Evolutionary conservation across 352 stramenopile species (phyloP).

Genomic region (Pilasporangium apinafurcum): DNA sequence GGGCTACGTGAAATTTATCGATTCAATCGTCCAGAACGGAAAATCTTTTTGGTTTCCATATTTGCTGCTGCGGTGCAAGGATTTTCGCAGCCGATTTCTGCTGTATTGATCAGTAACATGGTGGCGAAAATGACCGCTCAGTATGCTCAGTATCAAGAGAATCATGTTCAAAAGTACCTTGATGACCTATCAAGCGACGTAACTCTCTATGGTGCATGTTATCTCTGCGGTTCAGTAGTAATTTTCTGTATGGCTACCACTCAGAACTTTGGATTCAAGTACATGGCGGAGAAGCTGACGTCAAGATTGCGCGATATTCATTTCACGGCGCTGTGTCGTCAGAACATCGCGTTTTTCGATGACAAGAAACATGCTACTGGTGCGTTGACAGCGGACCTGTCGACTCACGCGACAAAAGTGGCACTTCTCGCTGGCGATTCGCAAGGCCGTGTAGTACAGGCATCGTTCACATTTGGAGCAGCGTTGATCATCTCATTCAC

Average conservation of each 20-base stretch:
- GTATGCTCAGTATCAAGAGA: constrained; percentile 17
- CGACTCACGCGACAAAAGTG: constrained; percentile 41
- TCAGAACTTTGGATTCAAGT: constrained; percentile 36
- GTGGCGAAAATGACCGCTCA: constrained; percentile 21
- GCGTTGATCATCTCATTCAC: constrained; percentile 34
- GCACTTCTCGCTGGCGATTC: constrained; percentile 26
- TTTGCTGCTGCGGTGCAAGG: constrained; percentile 22
- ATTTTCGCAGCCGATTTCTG: constrained; percentile 17
- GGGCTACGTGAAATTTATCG: constrained; percentile 13
- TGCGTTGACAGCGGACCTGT: constrained; percentile 40
- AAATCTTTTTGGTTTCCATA: constrained; percentile 23
- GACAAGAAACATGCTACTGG: constrained; percentile 34
- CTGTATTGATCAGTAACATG: constrained; percentile 27
- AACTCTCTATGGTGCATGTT: constrained; percentile 18
- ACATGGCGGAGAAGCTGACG: constrained; percentile 44
- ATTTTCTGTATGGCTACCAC: constrained; percentile 20
- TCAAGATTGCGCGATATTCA: constrained; percentile 38
- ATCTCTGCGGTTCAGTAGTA: constrained; percentile 18
- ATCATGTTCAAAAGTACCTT: constrained; percentile 9
- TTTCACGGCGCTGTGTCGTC: constrained; percentile 34
- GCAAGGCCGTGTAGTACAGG: constrained; percentile 39
- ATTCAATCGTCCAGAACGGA: constrained; percentile 25
- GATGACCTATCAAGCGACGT: constrained; percentile 18
- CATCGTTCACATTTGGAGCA: constrained; percentile 27
- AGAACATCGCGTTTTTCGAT: constrained; percentile 73